A percentile compares a stretch with the other conserved stretches of the same genome.
Evolutionary conservation across 73 alveolate species (phyloP).

Genomic region (Paramecium sonneborni): DNA sequence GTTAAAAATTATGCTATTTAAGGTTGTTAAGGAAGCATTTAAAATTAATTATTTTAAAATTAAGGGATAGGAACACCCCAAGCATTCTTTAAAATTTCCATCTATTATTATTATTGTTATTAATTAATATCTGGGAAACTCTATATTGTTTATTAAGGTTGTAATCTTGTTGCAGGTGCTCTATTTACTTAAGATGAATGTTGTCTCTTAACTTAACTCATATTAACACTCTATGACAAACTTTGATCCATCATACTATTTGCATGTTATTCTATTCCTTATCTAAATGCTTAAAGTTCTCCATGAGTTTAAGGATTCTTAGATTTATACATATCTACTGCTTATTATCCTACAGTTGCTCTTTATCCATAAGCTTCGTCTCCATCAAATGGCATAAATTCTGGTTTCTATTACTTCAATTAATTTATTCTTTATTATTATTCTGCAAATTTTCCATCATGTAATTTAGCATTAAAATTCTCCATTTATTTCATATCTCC

Average conservation of each 20-base stretch:
- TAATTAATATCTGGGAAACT: neutral
- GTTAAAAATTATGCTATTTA: neutral
- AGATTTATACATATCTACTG: neutral
- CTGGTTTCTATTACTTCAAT: slow-evolving; percentile 65
- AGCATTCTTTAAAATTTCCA: slow-evolving; percentile 21
- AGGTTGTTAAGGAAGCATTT: neutral
- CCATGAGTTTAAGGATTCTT: slow-evolving; percentile 31
- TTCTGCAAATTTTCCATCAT: slow-evolving; percentile 64
- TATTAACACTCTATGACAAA: neutral
- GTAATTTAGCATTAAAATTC: slow-evolving; percentile 56
- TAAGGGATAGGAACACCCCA: slow-evolving; percentile 54
- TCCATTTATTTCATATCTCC: slow-evolving; percentile 64
- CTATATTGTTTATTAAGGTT: neutral
- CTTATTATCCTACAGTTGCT: neutral
- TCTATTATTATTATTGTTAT: neutral
- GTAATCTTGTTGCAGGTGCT: slow-evolving; percentile 2
- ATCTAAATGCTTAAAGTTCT: slow-evolving; percentile 22
- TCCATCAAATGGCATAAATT: slow-evolving; percentile 64
- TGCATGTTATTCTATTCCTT: slow-evolving; percentile 37
- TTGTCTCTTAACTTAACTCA: neutral
- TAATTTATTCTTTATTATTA: slow-evolving; percentile 61
- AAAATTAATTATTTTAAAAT: slow-evolving; percentile 35
- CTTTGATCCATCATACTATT: neutral
- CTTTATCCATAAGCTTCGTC: slow-evolving; percentile 58
- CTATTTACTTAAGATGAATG: slow-evolving; percentile 27